A percentile compares a stretch with the other conserved stretches of the same genome.
Conservation (phyloP, 2,329 filamentous ascomycete genomes). For the Ophiostoma novo-ulmi region DNA sequence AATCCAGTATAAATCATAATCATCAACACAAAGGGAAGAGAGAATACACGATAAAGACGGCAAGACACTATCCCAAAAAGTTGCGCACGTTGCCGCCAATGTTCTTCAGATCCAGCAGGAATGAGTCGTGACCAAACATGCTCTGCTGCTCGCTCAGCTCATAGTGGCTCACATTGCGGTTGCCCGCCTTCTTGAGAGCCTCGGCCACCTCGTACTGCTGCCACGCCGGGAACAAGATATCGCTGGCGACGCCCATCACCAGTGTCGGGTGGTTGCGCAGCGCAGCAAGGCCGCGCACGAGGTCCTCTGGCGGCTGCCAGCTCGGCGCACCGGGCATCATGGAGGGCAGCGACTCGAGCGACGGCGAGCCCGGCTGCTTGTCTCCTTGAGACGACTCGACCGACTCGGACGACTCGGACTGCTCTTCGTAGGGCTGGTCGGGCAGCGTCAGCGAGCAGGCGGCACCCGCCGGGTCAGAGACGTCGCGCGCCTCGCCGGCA, state of each 20-base stretch:
- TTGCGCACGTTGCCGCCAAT: slow-evolving; percentile 77
- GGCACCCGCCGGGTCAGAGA: not conserved
- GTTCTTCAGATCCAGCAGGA: slow-evolving; percentile 84
- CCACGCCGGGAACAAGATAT: slow-evolving; percentile 96
- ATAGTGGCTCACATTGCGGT: slow-evolving; percentile 74
- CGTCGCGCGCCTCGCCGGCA: not conserved
- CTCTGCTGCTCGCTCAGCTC: slow-evolving; percentile 93
- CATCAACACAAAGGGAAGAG: not conserved
- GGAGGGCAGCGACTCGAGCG: slow-evolving; percentile 23
- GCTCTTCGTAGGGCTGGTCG: slow-evolving; percentile 78
- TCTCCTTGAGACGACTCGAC: slow-evolving; percentile 33
- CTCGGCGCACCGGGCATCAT: slow-evolving; percentile 30
- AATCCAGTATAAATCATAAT: not conserved
- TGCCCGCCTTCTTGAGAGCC: slow-evolving; percentile 70
- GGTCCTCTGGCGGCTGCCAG: slow-evolving; percentile 65
- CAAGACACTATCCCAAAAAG: slow-evolving; percentile 59
- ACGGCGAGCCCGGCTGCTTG: slow-evolving; percentile 26
- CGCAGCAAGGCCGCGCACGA: slow-evolving; percentile 67
- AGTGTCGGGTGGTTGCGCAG: slow-evolving; percentile 74
- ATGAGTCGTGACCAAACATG: slow-evolving; percentile 94
- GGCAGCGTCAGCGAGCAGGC: slow-evolving; percentile 77
- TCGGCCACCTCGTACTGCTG: slow-evolving; percentile 93
- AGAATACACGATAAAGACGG: too few relatives aligned
- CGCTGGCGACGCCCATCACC: slow-evolving; percentile 89
- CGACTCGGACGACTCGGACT: slow-evolving; percentile 54